Percentiles rank a stretch among this genome's conserved stretches.
Conservation (phyloP, 306 rosid species). For the Heteromeles arbutifolia region DNA sequence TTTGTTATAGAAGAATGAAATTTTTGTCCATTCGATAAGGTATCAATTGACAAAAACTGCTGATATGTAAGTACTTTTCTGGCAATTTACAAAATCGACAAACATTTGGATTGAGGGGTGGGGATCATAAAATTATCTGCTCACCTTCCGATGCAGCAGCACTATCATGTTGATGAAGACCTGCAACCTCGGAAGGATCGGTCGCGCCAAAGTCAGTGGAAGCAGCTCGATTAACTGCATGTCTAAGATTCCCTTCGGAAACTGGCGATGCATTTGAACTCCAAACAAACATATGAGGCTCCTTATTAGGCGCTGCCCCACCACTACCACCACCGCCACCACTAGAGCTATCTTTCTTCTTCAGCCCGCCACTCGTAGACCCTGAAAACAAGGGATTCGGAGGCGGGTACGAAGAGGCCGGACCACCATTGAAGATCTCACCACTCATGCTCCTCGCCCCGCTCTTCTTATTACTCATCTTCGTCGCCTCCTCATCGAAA, state of each 20-base stretch:
- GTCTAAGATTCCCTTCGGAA: slow-evolving; percentile 68
- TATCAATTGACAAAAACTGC: not conserved
- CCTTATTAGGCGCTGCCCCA: slow-evolving; percentile 35
- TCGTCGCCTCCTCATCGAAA: slow-evolving; percentile 69
- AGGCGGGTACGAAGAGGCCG: slow-evolving; percentile 49
- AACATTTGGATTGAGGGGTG: not conserved
- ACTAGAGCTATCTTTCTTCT: slow-evolving; percentile 42
- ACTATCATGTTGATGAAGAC: slow-evolving; percentile 34
- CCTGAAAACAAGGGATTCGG: slow-evolving; percentile 72
- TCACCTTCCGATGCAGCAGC: slow-evolving; percentile 49
- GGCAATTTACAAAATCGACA: not conserved
- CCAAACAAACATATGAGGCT: slow-evolving; percentile 92
- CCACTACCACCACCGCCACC: not conserved
- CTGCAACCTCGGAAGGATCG: slow-evolving; percentile 51
- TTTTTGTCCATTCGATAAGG: not conserved
- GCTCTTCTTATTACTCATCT: slow-evolving; percentile 40
- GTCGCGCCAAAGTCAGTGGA: slow-evolving; percentile 43
- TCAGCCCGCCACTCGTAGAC: slow-evolving; percentile 42
- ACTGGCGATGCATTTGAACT: slow-evolving; percentile 83
- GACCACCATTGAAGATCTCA: slow-evolving; percentile 53
- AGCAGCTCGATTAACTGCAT: slow-evolving; percentile 51
- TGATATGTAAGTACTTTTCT: not conserved
- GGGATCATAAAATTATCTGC: not conserved
- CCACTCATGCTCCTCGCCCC: slow-evolving; percentile 73
- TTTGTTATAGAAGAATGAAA: not conserved